A percentile compares a stretch with the other conserved stretches of the same genome.
Conservation (phyloP, 352 stramenopile genomes). For the Globisporangium echinulatum region DNA sequence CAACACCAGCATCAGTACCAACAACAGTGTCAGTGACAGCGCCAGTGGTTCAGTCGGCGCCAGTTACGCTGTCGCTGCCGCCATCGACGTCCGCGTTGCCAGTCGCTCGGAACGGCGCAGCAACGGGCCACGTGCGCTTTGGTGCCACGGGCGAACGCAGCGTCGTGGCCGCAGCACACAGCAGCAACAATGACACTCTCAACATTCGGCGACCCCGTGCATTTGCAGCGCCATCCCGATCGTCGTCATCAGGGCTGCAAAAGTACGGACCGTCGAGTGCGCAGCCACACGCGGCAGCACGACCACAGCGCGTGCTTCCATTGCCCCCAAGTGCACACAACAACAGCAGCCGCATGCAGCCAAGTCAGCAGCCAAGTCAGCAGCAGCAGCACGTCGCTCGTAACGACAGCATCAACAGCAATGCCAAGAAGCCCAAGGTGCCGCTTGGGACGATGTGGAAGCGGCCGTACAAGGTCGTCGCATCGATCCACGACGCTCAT, state of each 20-base stretch:
- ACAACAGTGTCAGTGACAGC: neutral
- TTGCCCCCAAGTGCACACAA: neutral
- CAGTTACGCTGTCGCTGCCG: no score
- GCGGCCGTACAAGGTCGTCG: slow-evolving; percentile 71
- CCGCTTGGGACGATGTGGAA: slow-evolving; percentile 59
- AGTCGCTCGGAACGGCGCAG: no score
- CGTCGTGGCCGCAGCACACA: no score
- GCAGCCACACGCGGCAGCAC: no score
- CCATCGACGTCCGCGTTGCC: no score
- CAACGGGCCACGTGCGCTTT: slow-evolving; percentile 36
- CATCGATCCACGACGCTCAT: slow-evolving; percentile 40
- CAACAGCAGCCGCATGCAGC: neutral
- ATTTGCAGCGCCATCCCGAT: slow-evolving; percentile 6
- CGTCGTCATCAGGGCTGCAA: no score
- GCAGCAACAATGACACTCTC: neutral
- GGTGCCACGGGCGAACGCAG: slow-evolving; percentile 23
- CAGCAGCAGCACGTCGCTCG: neutral
- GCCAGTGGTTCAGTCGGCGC: neutral
- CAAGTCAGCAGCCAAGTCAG: neutral
- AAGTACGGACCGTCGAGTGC: slow-evolving; percentile 51
- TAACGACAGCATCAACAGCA: neutral
- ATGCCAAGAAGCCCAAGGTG: slow-evolving; percentile 14
- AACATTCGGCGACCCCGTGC: neutral
- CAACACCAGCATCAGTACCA: no score
- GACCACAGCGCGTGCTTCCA: neutral